A percentile compares a stretch with the other conserved stretches of the same genome.
Conservation (phyloP, 352 stramenopile genomes). For the Phytophthora constricta region DNA sequence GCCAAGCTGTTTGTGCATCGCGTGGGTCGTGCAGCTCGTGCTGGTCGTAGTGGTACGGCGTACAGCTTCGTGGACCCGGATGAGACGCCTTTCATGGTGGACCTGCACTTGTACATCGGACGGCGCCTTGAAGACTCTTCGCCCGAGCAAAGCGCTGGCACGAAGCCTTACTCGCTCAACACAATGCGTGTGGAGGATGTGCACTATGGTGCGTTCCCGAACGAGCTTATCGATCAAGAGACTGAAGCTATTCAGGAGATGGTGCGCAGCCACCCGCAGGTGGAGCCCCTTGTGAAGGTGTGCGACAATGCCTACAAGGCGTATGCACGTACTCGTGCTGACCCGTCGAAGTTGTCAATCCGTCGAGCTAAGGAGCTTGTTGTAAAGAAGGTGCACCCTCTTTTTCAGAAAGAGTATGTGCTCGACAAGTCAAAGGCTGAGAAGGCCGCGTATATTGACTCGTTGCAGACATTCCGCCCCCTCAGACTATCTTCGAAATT, state of each 20-base stretch:
- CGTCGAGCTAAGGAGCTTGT: slow-evolving; percentile 94
- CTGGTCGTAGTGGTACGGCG: slow-evolving; percentile 94
- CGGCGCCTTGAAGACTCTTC: slow-evolving; percentile 81
- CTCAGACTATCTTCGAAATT: slow-evolving; percentile 97
- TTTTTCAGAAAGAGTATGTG: slow-evolving; percentile 90
- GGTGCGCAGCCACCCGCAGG: slow-evolving; percentile 78
- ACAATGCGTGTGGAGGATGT: slow-evolving; percentile 97
- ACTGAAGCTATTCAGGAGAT: slow-evolving; percentile 95
- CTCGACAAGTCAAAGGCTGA: slow-evolving; percentile 77
- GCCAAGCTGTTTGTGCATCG: slow-evolving; percentile 97
- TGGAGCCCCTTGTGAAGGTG: slow-evolving; percentile 87
- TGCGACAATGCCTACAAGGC: slow-evolving; percentile 98
- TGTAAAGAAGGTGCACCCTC: slow-evolving; percentile 92
- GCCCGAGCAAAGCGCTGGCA: slow-evolving; percentile 43
- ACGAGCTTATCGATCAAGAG: slow-evolving; percentile 95
- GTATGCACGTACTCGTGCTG: slow-evolving; percentile 95
- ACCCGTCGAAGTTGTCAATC: slow-evolving; percentile 96
- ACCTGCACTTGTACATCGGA: slow-evolving; percentile 97
- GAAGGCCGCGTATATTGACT: slow-evolving; percentile 93
- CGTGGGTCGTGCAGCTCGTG: slow-evolving; percentile 94
- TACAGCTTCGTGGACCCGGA: slow-evolving; percentile 98
- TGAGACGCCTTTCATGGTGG: slow-evolving; percentile 99
- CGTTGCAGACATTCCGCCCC: slow-evolving; percentile 94
- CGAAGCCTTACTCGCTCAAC: slow-evolving; percentile 87
- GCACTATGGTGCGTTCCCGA: slow-evolving; percentile 98